These are phyloP conservation scores for Jacaranda mimosifolia DNA, from an alignment of 257 asterid genomes.

Conservation along the genomic window DNA sequence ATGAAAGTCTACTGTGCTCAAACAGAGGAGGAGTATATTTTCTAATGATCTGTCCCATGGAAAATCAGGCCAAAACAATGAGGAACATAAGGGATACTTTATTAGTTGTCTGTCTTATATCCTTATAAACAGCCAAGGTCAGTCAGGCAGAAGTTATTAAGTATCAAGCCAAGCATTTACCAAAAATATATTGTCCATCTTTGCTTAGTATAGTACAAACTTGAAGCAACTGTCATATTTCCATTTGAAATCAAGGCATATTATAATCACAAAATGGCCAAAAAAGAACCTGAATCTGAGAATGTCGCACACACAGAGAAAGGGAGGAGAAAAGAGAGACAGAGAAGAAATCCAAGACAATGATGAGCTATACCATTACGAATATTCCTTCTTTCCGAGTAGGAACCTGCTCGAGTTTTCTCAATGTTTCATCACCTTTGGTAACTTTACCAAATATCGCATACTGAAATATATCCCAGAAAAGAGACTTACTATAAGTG, in stretches of 20 bases:
- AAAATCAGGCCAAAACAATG: conserved; percentile 2
- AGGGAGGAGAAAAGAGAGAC: conserved; percentile 15
- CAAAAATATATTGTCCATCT: background rate
- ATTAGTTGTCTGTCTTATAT: background rate
- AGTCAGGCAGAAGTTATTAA: conserved; percentile 4
- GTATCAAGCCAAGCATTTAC: conserved; percentile 1
- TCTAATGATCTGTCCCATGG: background rate
- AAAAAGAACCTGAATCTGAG: background rate
- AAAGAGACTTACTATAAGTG: conserved; percentile 22
- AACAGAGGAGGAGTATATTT: conserved; percentile 19
- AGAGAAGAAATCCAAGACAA: conserved; percentile 2
- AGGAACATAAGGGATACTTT: background rate
- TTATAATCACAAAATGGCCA: conserved; percentile 16
- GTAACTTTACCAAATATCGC: conserved; percentile 96
- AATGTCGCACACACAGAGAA: background rate
- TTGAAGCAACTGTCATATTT: background rate
- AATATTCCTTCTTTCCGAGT: conserved; percentile 89
- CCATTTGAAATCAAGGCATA: background rate
- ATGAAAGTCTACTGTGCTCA: background rate
- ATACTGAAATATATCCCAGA: conserved; percentile 62
- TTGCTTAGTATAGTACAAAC: background rate
- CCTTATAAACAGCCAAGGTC: too few species aligned
- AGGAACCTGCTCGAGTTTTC: conserved; percentile 92
- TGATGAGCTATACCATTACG: conserved; percentile 71
- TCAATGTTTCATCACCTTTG: conserved; percentile 90